A percentile compares a stretch with the other conserved stretches of the same genome.
Conservation (phyloP, 805 yeast genomes). For the Metschnikowia drakensbergensis region DNA sequence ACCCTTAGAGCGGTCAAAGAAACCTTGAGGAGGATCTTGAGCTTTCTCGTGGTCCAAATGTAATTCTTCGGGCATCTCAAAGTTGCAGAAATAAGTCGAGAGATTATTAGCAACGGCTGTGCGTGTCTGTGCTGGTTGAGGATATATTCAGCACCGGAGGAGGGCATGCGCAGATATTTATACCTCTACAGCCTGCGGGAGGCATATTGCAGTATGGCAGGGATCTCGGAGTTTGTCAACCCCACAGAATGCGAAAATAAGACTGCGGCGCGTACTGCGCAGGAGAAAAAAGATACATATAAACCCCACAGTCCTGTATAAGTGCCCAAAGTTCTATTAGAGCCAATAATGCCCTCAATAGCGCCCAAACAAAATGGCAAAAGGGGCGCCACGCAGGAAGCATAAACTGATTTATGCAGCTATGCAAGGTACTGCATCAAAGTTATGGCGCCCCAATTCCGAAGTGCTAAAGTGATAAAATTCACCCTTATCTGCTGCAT, state of each 20-base stretch:
- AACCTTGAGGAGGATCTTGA: conserved; percentile 19
- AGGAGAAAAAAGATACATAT: neutral
- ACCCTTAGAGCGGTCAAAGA: conserved; percentile 14
- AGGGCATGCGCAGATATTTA: conserved; percentile 3
- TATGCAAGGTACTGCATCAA: neutral
- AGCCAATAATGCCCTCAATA: neutral
- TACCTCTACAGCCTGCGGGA: neutral
- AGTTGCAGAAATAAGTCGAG: no score
- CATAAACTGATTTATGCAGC: neutral
- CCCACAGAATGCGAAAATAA: conserved; percentile 12
- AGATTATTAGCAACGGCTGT: no score
- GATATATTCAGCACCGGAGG: neutral
- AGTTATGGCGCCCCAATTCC: neutral
- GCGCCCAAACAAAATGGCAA: neutral
- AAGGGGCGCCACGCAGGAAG: neutral
- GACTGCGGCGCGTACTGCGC: neutral
- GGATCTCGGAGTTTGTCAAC: conserved; percentile 14
- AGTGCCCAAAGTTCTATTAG: neutral
- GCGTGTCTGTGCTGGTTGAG: no score
- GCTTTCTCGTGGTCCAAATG: conserved; percentile 21
- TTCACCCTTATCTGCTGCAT: neutral
- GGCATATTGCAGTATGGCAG: neutral
- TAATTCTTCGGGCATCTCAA: conserved; percentile 18
- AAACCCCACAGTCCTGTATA: conserved; percentile 5
- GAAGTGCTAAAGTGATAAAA: neutral